These are phyloP conservation scores for Plasmodium chabaudi DNA, from an alignment of 169 alveolate genomes.

Conservation along the genomic window DNA sequence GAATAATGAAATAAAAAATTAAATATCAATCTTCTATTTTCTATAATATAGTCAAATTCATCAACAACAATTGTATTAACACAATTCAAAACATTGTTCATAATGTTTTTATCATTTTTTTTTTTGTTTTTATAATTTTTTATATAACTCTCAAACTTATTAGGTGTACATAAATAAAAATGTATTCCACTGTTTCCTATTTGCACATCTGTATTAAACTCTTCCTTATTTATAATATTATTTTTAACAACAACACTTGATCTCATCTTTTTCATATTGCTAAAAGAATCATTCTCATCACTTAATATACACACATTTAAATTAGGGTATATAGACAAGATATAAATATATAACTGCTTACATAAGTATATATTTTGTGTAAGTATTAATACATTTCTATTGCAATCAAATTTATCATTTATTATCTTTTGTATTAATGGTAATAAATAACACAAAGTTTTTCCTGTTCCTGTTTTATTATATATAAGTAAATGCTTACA, in stretches of 20 bases:
- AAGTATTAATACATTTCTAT: slow-evolving; percentile 42
- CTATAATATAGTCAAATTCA: slow-evolving; percentile 57
- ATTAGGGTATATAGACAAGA: slow-evolving; percentile 66
- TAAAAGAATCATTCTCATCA: slow-evolving; percentile 43
- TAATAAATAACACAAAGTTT: slow-evolving; percentile 78
- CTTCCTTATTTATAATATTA: not conserved
- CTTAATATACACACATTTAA: slow-evolving; percentile 59
- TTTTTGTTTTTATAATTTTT: slow-evolving; percentile 60
- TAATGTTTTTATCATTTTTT: slow-evolving; percentile 63
- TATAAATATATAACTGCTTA: slow-evolving; percentile 70
- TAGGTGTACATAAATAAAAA: slow-evolving; percentile 56
- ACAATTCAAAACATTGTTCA: slow-evolving; percentile 71
- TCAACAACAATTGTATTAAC: slow-evolving; percentile 57
- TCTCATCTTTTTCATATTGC: slow-evolving; percentile 17
- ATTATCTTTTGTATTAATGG: slow-evolving; percentile 78
- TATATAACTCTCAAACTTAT: slow-evolving; percentile 54
- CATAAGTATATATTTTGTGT: slow-evolving; percentile 72
- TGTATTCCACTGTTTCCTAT: slow-evolving; percentile 59
- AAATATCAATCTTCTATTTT: slow-evolving; percentile 51
- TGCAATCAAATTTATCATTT: slow-evolving; percentile 63
- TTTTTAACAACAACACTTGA: slow-evolving; percentile 16
- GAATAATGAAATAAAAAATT: slow-evolving; percentile 27
- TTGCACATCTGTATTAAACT: slow-evolving; percentile 5
- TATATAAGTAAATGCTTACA: slow-evolving; percentile 41
- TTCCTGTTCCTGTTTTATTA: slow-evolving; percentile 81